Evolutionary conservation across 176 grass and related monocot species (phyloP), one percentile per base, ranked within the genome.

Genomic region (Phoenix dactylifera): DNA sequence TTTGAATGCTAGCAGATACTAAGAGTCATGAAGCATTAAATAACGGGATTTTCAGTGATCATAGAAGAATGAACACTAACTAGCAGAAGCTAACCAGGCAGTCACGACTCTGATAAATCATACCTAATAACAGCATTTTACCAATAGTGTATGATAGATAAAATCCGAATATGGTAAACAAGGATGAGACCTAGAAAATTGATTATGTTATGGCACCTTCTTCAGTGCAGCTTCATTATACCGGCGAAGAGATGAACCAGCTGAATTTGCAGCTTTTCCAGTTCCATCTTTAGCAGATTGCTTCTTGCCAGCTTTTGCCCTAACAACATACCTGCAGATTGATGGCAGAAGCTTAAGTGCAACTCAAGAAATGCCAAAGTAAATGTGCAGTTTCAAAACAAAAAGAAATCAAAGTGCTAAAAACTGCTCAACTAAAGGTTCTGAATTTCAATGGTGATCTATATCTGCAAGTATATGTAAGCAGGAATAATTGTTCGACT

Each of bases 281-380:
- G 80, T 97, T 65, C 75, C 87, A 85, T 97, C 87, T 75, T 97
- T 91, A 59, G 87, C 73, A 78, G 93, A 97, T 72, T 97, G 93
- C 58, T 80, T 85, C 63, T 88, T 97, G 62, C 93, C 87, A 58
- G 93, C 93, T 69, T 88, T 97, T 88, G 84, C 93, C 55, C 93
- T 88, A 55, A 97, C 93, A 16, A 97, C 93, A 85, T 97, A 97
- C 57, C 93, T 97, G 76, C 55, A 68, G 64, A 58, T 78, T 15
- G 57, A 54, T 10, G 0, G 35, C 9, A 44, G 35, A 44, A 44
- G 35, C 35, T 44, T 12, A 44, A 44, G 35, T 12, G 35, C 9
- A 44, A 44, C 10, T 12, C 35, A 14, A 51, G 3, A 0, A 68
- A 49, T 23, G 82, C 14, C 14, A 15, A 15, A 52, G 15, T 54